Base-by-base conservation (phyloP, 306 rosid genomes). In the Acmispon strigosus region DNA sequence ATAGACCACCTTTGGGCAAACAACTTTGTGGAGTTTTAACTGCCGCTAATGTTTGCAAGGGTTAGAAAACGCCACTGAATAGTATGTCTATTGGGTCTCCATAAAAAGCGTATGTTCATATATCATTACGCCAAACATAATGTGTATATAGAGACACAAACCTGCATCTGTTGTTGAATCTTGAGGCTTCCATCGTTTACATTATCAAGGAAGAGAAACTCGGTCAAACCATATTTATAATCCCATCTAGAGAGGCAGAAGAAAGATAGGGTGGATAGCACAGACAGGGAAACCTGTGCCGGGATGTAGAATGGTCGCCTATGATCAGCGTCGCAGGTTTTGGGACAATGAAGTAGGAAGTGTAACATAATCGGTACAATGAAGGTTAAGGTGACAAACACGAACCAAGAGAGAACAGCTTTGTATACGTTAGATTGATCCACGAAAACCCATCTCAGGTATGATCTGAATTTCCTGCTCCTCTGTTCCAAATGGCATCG, bases 181-280 rank as follows among this genome's bases (percentile, higher is more conserved):
- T 85, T 82, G 22, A 73, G 77, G 37, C 83, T 87, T n/a, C 83
- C 75, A 19, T 84, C 80, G 10, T 37, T 15, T 0, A 87, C 27
- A 41, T 82, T 87, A 64, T 89, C 96, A 10, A 89, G 86, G 61
- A 85, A 89, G 16, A 92, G 91, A 62, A 92, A 85, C 78, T 39
- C 83, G 47, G 77, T 81, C 29, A 84, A 19, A 2, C 94, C 91
- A 32, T 74, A 81, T 44, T 48, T 62, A 6, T 85, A 85, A 49
- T 83, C 59, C 96, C 97, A 92, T 0, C 29, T 12, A 18, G 85
- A 79, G 74, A 92, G 86, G 70, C 70, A 74, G 12, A 82, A 0
- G 79, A 89, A 92, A 0, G 97, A 87, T 11, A 87, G 57, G 4
- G 74, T 42, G 0, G 94, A 84, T 7, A 78, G 78, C 2, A 82